Base-by-base conservation (phyloP, 1,139 yeast species). In the Taiozyma sp. region DNA sequence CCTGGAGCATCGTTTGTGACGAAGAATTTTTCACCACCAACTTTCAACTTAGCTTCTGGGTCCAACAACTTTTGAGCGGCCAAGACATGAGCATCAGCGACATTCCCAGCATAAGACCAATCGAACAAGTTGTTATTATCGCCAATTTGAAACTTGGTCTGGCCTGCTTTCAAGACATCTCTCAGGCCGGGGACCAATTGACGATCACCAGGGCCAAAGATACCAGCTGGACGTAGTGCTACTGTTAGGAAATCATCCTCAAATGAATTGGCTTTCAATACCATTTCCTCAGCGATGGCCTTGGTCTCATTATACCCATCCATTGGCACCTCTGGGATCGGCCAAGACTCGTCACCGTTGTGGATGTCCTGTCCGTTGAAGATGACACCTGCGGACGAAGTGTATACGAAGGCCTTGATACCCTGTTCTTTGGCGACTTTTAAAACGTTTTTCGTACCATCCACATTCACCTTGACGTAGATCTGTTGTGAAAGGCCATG, bases 71-170 rank as follows among this genome's bases (percentile, higher is more conserved):
- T 83, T 60, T 85, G 74, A 3, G 97, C 95, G 1, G 98, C 99
- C 50, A 93, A 73, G 10, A 93, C 90, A 68, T 95, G 99, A 6
- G 97, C 85, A 69, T 90, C 96, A 0, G 99, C 99, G 24, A 95
- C 98, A 68, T 95, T 95, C n/a, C 97, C 98, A n/a, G 87, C 99
- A 63, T 90, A 95, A 0, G 98, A 90, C 86, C 96, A 90, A 66
- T 95, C 99, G 63, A 93, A 95, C 53, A 95, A 71, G 65, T 93
- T 93, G 67, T 87, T 82, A 69, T 95, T 95, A 67, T 88, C 93
- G 57, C 99, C 99, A 47, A 95, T 75, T 68, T 95, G 99, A 68
- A 88, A 89, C 67, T 86, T 87, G 37, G 93, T 86, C 67, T 93
- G 98, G 16, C 96, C 96, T 52, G 82, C 73, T 56, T 78, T 77